Percentiles rank a stretch among this genome's conserved stretches.
Evolutionary conservation across 108 stramenopile genomes (phyloP).

Genomic region (Mayamaea pseudoterrestris): DNA sequence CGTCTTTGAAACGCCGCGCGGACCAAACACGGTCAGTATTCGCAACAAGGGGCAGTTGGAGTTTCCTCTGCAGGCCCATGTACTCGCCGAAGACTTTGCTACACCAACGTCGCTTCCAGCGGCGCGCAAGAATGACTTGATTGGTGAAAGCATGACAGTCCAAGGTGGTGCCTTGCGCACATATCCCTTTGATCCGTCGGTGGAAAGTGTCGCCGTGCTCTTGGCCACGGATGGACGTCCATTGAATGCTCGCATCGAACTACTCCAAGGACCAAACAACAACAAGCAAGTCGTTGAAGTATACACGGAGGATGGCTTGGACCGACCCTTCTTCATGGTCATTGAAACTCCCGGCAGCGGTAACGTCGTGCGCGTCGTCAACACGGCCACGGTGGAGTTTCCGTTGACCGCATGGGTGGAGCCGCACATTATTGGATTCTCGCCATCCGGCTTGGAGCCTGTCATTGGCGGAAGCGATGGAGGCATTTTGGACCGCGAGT

Average conservation of each 20-base stretch:
- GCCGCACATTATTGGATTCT: no score
- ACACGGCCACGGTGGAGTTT: slow-evolving; percentile 78
- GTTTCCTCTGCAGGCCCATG: slow-evolving; percentile 59
- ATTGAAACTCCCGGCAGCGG: slow-evolving; percentile 74
- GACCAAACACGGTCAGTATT: slow-evolving; percentile 64
- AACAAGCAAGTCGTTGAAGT: slow-evolving; percentile 81
- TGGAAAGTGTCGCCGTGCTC: slow-evolving; percentile 48
- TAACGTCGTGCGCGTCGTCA: slow-evolving; percentile 74
- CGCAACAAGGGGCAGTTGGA: slow-evolving; percentile 69
- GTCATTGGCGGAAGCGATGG: no score
- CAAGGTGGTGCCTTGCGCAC: slow-evolving; percentile 72
- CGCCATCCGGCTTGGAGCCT: no score
- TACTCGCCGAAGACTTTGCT: slow-evolving; percentile 28
- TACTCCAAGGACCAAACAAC: slow-evolving; percentile 79
- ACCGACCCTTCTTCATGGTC: slow-evolving; percentile 69
- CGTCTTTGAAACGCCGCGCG: slow-evolving; percentile 59
- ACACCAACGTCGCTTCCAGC: background rate
- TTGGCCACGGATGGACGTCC: slow-evolving; percentile 79
- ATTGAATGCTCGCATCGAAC: slow-evolving; percentile 70
- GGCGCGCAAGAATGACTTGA: background rate
- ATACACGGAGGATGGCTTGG: slow-evolving; percentile 75
- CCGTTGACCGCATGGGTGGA: slow-evolving; percentile 59
- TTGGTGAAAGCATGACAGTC: slow-evolving; percentile 34
- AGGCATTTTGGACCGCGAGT: no score
- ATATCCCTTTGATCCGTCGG: slow-evolving; percentile 58